A percentile compares a stretch with the other conserved stretches of the same genome.
These are phyloP conservation scores for Leccinellum luteum DNA, from an alignment of 768 basidiomycete species.

Conservation along the genomic window DNA sequence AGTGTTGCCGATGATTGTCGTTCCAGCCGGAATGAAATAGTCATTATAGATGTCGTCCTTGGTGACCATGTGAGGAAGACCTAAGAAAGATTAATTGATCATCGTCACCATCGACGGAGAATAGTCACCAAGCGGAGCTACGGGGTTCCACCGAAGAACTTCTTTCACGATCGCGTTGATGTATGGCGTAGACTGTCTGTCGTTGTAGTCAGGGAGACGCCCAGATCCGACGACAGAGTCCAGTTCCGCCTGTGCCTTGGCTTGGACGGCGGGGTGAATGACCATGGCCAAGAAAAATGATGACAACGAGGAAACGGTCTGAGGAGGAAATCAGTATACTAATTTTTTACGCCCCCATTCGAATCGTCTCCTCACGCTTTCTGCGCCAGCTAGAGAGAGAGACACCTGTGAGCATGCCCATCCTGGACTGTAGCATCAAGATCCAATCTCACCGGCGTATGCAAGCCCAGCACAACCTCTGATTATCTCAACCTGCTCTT, in stretches of 20 bases:
- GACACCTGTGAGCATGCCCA: constrained; percentile 3
- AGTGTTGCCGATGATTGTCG: constrained; percentile 58
- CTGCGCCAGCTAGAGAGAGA: constrained; percentile 38
- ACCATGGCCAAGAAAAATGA: constrained; percentile 33
- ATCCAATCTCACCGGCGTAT: constrained; percentile 39
- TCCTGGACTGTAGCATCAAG: neutral
- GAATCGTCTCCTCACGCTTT: constrained; percentile 24
- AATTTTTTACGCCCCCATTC: neutral
- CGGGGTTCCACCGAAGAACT: constrained; percentile 33
- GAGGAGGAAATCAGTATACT: constrained; percentile 1
- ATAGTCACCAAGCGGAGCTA: constrained; percentile 32
- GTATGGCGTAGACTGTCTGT: constrained; percentile 26
- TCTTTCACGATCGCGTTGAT: constrained; percentile 31
- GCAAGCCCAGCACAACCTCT: constrained; percentile 45
- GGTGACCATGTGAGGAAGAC: constrained; percentile 34
- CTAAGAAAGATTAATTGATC: constrained; percentile 11
- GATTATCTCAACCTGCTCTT: constrained; percentile 32
- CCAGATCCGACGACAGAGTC: constrained; percentile 27
- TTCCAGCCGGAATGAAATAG: constrained; percentile 35
- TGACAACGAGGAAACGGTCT: constrained; percentile 31
- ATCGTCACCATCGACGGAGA: constrained; percentile 6
- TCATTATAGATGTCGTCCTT: constrained; percentile 31
- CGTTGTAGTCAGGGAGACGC: constrained; percentile 32
- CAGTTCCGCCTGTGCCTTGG: constrained; percentile 29
- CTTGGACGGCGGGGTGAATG: constrained; percentile 28